Percentiles rank a stretch among this genome's conserved stretches.
Conservation (phyloP, 2,329 filamentous ascomycete genomes). For the Aspergillus oerlinghausenensis region DNA sequence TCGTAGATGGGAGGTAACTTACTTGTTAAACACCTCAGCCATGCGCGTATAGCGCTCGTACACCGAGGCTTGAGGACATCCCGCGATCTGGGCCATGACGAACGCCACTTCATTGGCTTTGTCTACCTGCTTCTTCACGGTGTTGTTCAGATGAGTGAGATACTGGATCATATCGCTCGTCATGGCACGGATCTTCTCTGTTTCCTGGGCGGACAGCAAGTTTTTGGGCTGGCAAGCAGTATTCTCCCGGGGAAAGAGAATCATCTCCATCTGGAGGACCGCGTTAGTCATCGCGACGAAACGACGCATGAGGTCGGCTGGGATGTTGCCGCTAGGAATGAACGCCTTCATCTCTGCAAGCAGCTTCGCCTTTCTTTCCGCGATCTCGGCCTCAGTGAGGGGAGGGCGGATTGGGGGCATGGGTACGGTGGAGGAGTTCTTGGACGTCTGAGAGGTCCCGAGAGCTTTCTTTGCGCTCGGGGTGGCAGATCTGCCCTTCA, state of each 20-base stretch:
- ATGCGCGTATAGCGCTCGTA: not conserved
- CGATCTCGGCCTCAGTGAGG: not conserved
- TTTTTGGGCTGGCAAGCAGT: not conserved
- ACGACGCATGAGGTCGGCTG: constrained; percentile 5
- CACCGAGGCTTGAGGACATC: not conserved
- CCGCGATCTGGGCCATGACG: constrained; percentile 8
- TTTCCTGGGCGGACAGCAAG: constrained; percentile 10
- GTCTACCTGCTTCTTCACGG: constrained; percentile 9
- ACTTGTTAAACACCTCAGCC: constrained; percentile 15
- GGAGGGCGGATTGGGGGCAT: not conserved
- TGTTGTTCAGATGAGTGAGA: constrained; percentile 10
- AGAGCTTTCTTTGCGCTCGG: not conserved
- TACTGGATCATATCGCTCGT: constrained; percentile 12
- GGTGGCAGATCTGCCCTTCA: not conserved
- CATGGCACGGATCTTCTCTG: constrained; percentile 6
- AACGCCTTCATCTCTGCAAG: constrained; percentile 15
- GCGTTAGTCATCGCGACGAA: constrained; percentile 20
- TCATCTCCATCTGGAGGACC: constrained; percentile 17
- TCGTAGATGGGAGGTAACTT: constrained; percentile 2
- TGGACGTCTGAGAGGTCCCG: not conserved
- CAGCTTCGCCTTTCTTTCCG: not conserved
- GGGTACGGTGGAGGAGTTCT: not conserved
- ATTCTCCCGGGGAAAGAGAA: constrained; percentile 16
- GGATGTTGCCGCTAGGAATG: constrained; percentile 11
- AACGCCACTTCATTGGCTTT: constrained; percentile 4